These are phyloP conservation scores for Hymenoscyphus fructigenus DNA, from an alignment of 2,329 filamentous ascomycete species.

Conservation along the genomic window DNA sequence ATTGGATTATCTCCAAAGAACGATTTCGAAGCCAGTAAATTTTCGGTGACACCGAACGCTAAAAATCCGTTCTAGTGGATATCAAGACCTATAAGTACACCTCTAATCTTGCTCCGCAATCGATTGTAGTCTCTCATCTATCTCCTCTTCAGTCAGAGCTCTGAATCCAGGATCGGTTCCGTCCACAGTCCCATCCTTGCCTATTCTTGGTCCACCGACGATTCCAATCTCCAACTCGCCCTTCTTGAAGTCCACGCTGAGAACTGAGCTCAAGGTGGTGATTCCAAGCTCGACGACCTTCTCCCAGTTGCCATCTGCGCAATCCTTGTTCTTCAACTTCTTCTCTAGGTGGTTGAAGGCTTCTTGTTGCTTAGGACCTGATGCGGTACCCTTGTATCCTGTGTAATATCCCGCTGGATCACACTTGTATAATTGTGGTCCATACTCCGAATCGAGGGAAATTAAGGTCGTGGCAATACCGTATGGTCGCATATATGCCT, in stretches of 20 bases:
- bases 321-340: constrained; percentile 99
- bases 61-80: constrained; percentile 7
- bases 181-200: constrained; percentile 80
- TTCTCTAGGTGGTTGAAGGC: constrained; percentile 98
- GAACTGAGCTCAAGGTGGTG: constrained; percentile 88
- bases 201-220: constrained; percentile 80
- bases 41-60: constrained; percentile 7
- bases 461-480: constrained; percentile 95
- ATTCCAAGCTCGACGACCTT: constrained; percentile 98
- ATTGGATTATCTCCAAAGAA: neutral
- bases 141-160: constrained; percentile 92
- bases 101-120: constrained; percentile 97
- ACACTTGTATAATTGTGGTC: constrained; percentile 96
- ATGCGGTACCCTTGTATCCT: constrained; percentile 96
- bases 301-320: constrained; percentile 89
- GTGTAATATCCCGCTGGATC: constrained; percentile 98
- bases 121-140: constrained; percentile 95
- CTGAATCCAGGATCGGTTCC: constrained; percentile 79
- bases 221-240: constrained; percentile 97
- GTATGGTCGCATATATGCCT: constrained; percentile 97
- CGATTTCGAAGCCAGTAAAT: constrained; percentile 1
- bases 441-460: constrained; percentile 87
- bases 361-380: constrained; percentile 97
- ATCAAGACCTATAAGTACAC: constrained; percentile 1
- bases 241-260: constrained; percentile 99